Conservation (phyloP, 305 asterid species). For the Fraxinus baroniana region DNA sequence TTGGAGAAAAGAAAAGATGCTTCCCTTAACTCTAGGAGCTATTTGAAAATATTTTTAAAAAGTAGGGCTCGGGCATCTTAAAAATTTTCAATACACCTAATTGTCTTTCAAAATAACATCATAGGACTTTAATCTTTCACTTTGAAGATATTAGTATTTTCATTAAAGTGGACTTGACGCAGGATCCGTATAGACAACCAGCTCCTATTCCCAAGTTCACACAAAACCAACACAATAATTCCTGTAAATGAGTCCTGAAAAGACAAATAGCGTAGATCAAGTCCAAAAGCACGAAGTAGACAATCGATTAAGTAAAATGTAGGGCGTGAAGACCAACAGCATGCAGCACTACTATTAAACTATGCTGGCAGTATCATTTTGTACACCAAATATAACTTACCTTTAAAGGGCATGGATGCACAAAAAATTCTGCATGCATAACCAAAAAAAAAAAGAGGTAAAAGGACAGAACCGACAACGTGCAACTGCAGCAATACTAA, state of each 20-base stretch:
- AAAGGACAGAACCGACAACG: background rate
- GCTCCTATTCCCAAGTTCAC: background rate
- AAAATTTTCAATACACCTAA: background rate
- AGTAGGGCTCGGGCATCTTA: background rate
- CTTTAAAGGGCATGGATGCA: background rate
- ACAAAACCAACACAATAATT: background rate
- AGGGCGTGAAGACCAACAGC: background rate
- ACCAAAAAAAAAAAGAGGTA: background rate
- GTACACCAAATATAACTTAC: background rate
- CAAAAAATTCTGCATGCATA: background rate
- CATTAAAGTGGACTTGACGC: background rate
- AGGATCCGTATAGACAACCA: background rate
- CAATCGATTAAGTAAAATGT: background rate
- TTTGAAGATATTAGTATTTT: background rate
- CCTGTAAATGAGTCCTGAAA: background rate
- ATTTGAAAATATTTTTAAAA: background rate
- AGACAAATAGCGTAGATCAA: background rate
- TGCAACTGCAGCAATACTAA: background rate
- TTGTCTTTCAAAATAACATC: background rate
- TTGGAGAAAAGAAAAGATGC: background rate
- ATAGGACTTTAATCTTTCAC: background rate
- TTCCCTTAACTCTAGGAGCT: background rate
- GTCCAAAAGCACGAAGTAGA: background rate
- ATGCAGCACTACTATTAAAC: background rate
- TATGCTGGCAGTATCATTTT: background rate